These are phyloP conservation scores for Parafenestella ontariensis DNA, from an alignment of 2,329 filamentous ascomycete species.

Conservation along the genomic window DNA sequence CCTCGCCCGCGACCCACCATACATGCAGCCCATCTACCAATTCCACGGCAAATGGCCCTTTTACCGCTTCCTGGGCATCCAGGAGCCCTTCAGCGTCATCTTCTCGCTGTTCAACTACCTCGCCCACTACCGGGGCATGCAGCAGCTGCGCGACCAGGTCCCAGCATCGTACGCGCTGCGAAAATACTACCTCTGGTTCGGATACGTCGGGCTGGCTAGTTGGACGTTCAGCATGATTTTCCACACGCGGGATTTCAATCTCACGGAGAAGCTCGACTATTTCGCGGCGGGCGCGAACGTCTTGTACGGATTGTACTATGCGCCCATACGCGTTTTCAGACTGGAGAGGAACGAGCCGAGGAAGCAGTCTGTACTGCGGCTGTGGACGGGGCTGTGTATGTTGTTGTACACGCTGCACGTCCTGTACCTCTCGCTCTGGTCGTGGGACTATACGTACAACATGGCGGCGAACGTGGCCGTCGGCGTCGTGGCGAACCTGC, in stretches of 20 bases:
- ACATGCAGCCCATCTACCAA: constrained; percentile 76
- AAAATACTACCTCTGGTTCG: constrained; percentile 80
- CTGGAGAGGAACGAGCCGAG: constrained; percentile 68
- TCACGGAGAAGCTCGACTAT: constrained; percentile 96
- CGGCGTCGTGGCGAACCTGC: constrained; percentile 78
- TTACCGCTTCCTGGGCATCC: constrained; percentile 85
- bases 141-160: constrained; percentile 72
- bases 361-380: constrained; percentile 64
- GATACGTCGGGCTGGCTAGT: constrained; percentile 79
- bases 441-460: constrained; percentile 97
- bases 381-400: constrained; percentile 79
- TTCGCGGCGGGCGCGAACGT: constrained; percentile 91
- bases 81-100: constrained; percentile 91
- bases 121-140: constrained; percentile 81
- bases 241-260: constrained; percentile 83
- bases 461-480: constrained; percentile 92
- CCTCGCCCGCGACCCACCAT: constrained; percentile 67
- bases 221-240: constrained; percentile 93
- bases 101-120: constrained; percentile 92
- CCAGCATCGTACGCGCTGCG: constrained; percentile 77
- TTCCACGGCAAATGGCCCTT: constrained; percentile 99
- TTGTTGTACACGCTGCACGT: constrained; percentile 78
- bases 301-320: constrained; percentile 89
- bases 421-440: constrained; percentile 81
- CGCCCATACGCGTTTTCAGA: constrained; percentile 80